These are phyloP conservation scores for Phytomonas francai DNA, from an alignment of 208 protist genomes.

Conservation along the genomic window DNA sequence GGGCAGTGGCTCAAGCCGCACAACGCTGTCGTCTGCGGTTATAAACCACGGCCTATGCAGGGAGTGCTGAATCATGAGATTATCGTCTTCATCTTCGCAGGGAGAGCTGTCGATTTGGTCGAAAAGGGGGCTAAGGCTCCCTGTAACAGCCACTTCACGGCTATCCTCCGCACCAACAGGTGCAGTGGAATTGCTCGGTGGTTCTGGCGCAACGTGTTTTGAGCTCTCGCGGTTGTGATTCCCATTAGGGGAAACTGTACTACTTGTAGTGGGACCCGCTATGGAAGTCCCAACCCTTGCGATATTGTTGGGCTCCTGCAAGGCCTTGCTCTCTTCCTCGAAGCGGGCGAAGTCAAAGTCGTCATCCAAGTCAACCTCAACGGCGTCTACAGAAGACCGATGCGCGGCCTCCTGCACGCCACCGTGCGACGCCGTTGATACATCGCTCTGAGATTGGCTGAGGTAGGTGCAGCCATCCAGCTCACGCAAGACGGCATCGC, in stretches of 20 bases:
- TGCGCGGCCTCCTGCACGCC: neutral
- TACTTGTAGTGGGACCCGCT: too few relatives aligned
- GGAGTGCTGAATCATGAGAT: too few relatives aligned
- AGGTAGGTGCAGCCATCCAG: conserved; percentile 58
- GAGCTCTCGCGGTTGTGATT: too few relatives aligned
- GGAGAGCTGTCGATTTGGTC: too few relatives aligned
- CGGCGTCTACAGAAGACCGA: conserved; percentile 5
- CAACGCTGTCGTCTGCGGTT: conserved; percentile 24
- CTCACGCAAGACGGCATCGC: conserved; percentile 69
- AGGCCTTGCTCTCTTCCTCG: conserved; percentile 5
- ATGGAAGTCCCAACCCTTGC: too few relatives aligned
- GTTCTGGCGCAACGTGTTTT: too few relatives aligned
- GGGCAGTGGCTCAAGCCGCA: conserved; percentile 37
- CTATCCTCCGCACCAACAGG: too few relatives aligned
- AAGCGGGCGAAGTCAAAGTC: conserved; percentile 16
- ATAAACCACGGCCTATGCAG: conserved; percentile 43
- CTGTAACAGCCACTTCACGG: too few relatives aligned
- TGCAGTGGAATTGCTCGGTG: too few relatives aligned
- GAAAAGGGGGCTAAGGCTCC: too few relatives aligned
- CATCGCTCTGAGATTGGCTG: neutral
- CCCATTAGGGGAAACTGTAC: too few relatives aligned
- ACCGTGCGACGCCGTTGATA: neutral
- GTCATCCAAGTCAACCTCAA: conserved; percentile 6
- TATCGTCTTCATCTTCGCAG: neutral
- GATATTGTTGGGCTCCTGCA: neutral